A percentile compares a stretch with the other conserved stretches of the same genome.
Conservation (phyloP, 108 stramenopile species). For the Chaetoceros tenuissimus region DNA sequence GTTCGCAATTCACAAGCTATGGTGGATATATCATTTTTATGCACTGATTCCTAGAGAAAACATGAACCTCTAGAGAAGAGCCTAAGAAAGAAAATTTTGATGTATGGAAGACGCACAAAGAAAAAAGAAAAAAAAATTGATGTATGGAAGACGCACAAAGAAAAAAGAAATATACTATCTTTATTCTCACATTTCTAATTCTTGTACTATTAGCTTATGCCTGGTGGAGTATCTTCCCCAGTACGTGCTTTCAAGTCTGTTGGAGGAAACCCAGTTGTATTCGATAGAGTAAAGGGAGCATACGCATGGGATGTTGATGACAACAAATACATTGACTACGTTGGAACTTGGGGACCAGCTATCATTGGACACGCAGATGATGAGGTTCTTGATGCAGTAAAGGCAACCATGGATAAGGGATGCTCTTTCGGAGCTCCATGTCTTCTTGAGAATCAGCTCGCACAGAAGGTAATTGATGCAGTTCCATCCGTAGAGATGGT, state of each 20-base stretch:
- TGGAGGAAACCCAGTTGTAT: constrained; percentile 96
- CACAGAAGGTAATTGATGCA: constrained; percentile 94
- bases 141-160: no score
- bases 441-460: constrained; percentile 91
- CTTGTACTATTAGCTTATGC: constrained; percentile 75
- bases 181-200: constrained; percentile 1
- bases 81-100: constrained; percentile 2
- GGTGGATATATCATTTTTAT: no score
- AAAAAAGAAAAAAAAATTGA: no score
- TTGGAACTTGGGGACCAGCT: constrained; percentile 98
- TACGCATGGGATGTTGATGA: constrained; percentile 99
- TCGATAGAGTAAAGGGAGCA: constrained; percentile 94
- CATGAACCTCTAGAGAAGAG: constrained; percentile 4
- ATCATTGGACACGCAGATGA: constrained; percentile 97
- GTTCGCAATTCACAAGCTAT: no score
- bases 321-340: constrained; percentile 93
- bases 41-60: constrained; percentile 5
- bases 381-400: constrained; percentile 89
- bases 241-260: constrained; percentile 98
- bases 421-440: constrained; percentile 96
- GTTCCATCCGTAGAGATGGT: constrained; percentile 99
- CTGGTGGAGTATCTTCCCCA: constrained; percentile 95
- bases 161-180: no score
- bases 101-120: neutral
- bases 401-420: constrained; percentile 92